Base-by-base conservation (phyloP, 805 yeast genomes). In the Yamadazyma scolyti region DNA sequence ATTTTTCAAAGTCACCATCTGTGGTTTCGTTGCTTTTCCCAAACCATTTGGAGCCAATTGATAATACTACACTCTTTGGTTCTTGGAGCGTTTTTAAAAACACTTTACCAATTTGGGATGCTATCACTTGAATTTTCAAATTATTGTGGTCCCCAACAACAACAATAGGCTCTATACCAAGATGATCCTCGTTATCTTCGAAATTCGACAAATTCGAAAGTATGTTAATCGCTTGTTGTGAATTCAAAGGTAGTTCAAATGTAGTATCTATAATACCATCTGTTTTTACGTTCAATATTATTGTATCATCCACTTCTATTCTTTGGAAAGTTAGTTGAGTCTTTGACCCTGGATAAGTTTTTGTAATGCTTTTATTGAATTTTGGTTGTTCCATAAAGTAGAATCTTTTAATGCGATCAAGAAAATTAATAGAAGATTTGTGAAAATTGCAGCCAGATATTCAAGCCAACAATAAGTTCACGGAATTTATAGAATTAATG, bases 211-310 rank as follows among this genome's bases (percentile, higher is more conserved):
- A 17, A 9, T 42, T 31, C 4, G 47, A 44, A 9, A 40, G 31
- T 15, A 41, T 36, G 26, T 43, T 50, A 4, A 52, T 46, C 3
- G 50, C 33, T 9, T 51, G 37, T 27, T 47, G 46, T 5, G 54
- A 40, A 6, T 50, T 36, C 17, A 54, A 36, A 10, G 63, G 71
- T 7, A 72, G 54, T 28, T 69, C 74, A 37, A 65, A 68, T 2
- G 77, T 71, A 12, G 74, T 56, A 50, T 75, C 78, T 47, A 67
- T 56, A n/a, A 66, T 59, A 0, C 75, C 76, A 42, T 71, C 50
- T 20, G 52, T 51, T 27, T 62, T 55, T 9, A 73, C 45, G 25
- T 61, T 59, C 19, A 73, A 20, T 3, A 72, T 48, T 25, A 54
- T 44, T 36, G 59, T 61, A 36, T 72, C 70, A 2, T 47, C 48